Percentiles rank a stretch among this genome's conserved stretches.
phyloP scores from a whole-genome alignment of 1,139 yeast species.

The Lodderomyces jiufengensis region DNA sequence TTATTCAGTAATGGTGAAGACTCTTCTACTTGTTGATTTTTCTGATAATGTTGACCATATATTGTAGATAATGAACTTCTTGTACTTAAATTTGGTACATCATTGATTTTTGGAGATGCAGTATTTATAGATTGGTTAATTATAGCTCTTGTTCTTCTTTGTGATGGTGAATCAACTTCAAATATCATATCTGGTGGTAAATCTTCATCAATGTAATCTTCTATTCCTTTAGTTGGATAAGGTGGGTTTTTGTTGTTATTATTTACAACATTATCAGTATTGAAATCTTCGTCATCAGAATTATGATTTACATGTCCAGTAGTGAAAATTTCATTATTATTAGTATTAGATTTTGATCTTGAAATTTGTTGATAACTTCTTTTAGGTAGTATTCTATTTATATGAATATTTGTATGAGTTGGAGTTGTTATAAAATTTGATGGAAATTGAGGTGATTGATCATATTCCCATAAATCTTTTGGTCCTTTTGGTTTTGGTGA shows the following conservation, averaged over 20 bases:
- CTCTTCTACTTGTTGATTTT: neutral
- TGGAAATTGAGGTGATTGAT: too few species aligned
- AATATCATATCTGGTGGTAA: slow-evolving; percentile 5
- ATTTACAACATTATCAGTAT: neutral
- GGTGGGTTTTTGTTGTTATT: slow-evolving; percentile 4
- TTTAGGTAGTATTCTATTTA: slow-evolving; percentile 6
- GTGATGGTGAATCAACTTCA: slow-evolving; percentile 9
- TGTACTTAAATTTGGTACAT: slow-evolving; percentile 11
- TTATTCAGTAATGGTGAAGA: slow-evolving; percentile 4
- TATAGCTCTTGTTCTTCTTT: slow-evolving; percentile 9
- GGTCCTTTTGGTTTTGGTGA: slow-evolving; percentile 46
- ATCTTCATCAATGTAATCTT: slow-evolving; percentile 8
- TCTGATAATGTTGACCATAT: neutral
- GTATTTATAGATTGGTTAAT: slow-evolving; percentile 7
- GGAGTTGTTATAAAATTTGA: neutral
- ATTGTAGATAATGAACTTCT: slow-evolving; percentile 6
- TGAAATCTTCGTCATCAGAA: too few species aligned
- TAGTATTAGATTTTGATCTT: slow-evolving; percentile 8
- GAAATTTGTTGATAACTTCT: slow-evolving; percentile 15
- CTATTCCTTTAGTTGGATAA: slow-evolving; percentile 11
- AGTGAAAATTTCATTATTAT: neutral
- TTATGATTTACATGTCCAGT: too few species aligned
- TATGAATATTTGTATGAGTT: slow-evolving; percentile 4
- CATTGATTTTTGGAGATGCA: slow-evolving; percentile 9
- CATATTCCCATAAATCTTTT: slow-evolving; percentile 36